Conservation (phyloP, 371 early-diverging fungal species). For the Apophysomyces trapeziformis region DNA sequence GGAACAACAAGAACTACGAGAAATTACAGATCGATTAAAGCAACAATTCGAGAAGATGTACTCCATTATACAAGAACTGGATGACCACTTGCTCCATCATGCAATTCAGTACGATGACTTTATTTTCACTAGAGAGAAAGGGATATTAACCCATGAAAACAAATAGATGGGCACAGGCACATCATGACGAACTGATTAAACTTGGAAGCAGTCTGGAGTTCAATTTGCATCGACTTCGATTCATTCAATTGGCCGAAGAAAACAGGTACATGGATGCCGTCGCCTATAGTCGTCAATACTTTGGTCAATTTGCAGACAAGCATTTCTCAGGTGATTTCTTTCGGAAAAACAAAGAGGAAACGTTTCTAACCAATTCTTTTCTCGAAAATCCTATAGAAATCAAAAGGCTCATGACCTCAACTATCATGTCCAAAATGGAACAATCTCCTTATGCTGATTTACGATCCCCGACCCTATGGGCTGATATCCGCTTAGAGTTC, state of each 20-base stretch:
- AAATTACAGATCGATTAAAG: conserved; percentile 34
- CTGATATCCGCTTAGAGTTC: conserved; percentile 74
- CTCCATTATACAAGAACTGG: conserved; percentile 34
- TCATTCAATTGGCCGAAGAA: conserved; percentile 66
- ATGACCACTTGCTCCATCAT: conserved; percentile 26
- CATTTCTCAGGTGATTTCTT: conserved; percentile 64
- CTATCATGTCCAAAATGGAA: conserved; percentile 18
- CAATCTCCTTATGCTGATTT: conserved; percentile 76
- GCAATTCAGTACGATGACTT: conserved; percentile 33
- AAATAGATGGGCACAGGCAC: conserved; percentile 72
- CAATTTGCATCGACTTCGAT: conserved; percentile 77
- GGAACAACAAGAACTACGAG: conserved; percentile 34
- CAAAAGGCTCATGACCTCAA: conserved; percentile 63
- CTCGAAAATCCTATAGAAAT: conserved; percentile 62
- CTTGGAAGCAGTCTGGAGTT: conserved; percentile 82
- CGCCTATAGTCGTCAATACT: conserved; percentile 72
- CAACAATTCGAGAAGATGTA: conserved; percentile 46
- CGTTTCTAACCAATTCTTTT: background rate
- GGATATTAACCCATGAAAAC: background rate
- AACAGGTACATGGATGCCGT: conserved; percentile 65
- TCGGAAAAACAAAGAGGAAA: background rate
- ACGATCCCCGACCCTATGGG: conserved; percentile 55
- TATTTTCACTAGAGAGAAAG: background rate
- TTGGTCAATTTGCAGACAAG: conserved; percentile 64
- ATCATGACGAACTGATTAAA: conserved; percentile 61